Percentiles rank a stretch among this genome's conserved stretches.
These are phyloP conservation scores for Trichophyton rubrum DNA, from an alignment of 2,329 filamentous ascomycete species.

Conservation along the genomic window DNA sequence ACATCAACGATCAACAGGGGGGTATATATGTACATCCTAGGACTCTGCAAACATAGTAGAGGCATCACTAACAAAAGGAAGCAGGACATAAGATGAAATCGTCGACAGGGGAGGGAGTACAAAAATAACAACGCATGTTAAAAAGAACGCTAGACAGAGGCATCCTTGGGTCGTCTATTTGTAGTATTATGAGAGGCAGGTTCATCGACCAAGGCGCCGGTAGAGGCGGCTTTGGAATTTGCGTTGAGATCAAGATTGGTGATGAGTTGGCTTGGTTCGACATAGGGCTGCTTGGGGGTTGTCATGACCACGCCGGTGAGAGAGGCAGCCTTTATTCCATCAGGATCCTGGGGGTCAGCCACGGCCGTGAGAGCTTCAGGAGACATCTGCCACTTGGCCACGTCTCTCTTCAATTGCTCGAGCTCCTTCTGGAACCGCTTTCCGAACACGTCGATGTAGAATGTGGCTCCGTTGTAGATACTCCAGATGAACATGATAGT, in stretches of 20 bases:
- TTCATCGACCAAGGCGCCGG: neutral
- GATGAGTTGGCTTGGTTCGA: neutral
- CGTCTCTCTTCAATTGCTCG: slow-evolving; percentile 75
- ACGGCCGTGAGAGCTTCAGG: slow-evolving; percentile 6
- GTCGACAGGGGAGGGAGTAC: neutral
- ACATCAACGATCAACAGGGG: neutral
- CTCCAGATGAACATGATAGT: slow-evolving; percentile 81
- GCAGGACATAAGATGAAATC: neutral
- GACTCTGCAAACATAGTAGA: neutral
- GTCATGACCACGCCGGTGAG: slow-evolving; percentile 1
- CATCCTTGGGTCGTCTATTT: slow-evolving; percentile 1
- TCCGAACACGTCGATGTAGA: slow-evolving; percentile 96
- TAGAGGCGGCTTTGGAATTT: neutral
- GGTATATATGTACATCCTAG: slow-evolving; percentile 4
- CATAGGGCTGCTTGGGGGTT: neutral
- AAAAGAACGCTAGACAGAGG: neutral
- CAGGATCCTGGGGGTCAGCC: neutral
- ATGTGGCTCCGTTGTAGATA: slow-evolving; percentile 92
- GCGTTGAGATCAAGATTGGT: neutral
- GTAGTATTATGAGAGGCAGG: neutral
- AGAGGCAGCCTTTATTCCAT: neutral
- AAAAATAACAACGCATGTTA: neutral
- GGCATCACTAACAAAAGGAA: neutral
- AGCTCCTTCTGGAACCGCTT: slow-evolving; percentile 94
- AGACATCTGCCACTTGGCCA: slow-evolving; percentile 69